These are phyloP conservation scores for Carex arenaria DNA, from an alignment of 202 grass and related monocot species.

Conservation along the genomic window DNA sequence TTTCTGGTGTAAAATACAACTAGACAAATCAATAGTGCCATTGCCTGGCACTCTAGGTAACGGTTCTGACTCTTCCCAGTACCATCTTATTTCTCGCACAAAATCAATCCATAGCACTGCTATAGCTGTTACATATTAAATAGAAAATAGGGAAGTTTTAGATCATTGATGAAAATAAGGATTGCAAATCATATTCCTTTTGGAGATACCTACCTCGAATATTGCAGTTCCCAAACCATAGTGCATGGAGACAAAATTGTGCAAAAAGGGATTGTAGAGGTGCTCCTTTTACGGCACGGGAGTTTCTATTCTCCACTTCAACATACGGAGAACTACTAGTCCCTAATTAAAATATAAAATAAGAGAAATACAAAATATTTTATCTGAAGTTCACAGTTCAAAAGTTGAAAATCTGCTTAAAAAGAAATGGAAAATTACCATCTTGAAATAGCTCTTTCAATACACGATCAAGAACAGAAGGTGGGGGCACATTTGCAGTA, in stretches of 20 bases:
- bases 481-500: conserved; percentile 61
- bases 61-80: conserved; percentile 85
- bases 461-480: conserved; percentile 77
- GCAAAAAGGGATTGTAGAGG: conserved; percentile 86
- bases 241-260: conserved; percentile 85
- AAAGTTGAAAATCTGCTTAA: conserved; percentile 28
- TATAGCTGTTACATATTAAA: conserved; percentile 57
- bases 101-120: conserved; percentile 94
- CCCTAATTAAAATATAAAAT: conserved; percentile 41
- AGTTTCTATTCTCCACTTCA: conserved; percentile 56
- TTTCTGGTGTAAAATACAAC: conserved; percentile 92
- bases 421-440: conserved; percentile 43
- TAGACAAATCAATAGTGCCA: conserved; percentile 72
- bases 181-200: conserved; percentile 5
- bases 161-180: conserved; percentile 15
- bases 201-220: conserved; percentile 61
- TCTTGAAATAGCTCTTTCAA: conserved; percentile 95
- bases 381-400: neutral
- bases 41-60: conserved; percentile 72
- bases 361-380: neutral
- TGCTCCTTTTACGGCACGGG: conserved; percentile 79
- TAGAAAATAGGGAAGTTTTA: conserved; percentile 10
- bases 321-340: conserved; percentile 33
- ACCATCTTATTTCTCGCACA: conserved; percentile 95
- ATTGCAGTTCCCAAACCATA: conserved; percentile 97